These are phyloP conservation scores for Haematococcus sp. DNA, from an alignment of 139 green algal genomes.

Conservation along the genomic window DNA sequence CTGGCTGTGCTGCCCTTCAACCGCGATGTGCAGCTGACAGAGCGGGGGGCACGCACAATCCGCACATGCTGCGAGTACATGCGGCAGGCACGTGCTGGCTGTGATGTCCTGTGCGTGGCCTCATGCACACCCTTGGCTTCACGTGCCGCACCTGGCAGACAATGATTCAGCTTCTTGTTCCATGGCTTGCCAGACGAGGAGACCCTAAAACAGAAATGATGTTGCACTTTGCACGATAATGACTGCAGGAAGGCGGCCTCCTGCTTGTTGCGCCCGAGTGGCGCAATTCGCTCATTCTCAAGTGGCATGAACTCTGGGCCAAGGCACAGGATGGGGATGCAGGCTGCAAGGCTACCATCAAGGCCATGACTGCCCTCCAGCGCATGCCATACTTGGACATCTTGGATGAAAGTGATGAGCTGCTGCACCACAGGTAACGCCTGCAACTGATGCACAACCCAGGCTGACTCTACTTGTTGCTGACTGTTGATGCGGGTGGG, in stretches of 20 bases:
- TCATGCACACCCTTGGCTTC: too few species aligned
- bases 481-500: too few species aligned
- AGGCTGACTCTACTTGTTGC: not conserved
- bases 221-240: not conserved
- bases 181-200: too few species aligned
- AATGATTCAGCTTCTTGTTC: too few species aligned
- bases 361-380: conserved; percentile 20
- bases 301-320: conserved; percentile 41
- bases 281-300: conserved; percentile 52
- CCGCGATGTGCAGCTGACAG: conserved; percentile 37
- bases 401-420: conserved; percentile 66
- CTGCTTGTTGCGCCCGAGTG: conserved; percentile 56
- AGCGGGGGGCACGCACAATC: conserved; percentile 14
- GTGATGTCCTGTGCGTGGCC: too few species aligned
- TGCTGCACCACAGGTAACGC: conserved; percentile 54
- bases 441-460: not conserved
- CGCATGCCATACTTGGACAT: conserved; percentile 48
- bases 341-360: too few species aligned
- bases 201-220: too few species aligned
- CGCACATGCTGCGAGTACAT: conserved; percentile 38
- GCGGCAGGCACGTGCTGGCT: too few species aligned
- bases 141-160: too few species aligned
- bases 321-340: conserved; percentile 12
- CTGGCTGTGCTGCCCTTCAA: conserved; percentile 51
- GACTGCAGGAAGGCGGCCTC: conserved; percentile 39